These are phyloP conservation scores for Fraxinus americana DNA, from an alignment of 257 asterid species.

Conservation along the genomic window DNA sequence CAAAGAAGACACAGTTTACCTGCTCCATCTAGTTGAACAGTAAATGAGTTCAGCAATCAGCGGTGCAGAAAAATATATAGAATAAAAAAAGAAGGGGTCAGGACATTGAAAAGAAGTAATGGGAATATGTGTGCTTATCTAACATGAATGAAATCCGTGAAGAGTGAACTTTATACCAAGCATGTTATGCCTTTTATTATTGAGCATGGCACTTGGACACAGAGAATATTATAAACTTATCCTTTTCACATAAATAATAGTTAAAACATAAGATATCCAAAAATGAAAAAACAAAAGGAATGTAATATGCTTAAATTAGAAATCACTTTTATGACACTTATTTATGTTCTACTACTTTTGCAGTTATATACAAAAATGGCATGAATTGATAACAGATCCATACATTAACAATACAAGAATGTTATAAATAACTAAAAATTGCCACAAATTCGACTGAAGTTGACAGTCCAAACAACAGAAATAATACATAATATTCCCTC, in stretches of 20 bases:
- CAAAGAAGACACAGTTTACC: constrained; percentile 43
- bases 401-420: neutral
- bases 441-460: neutral
- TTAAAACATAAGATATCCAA: neutral
- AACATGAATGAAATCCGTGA: constrained; percentile 11
- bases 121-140: neutral
- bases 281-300: neutral
- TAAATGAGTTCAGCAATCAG: constrained; percentile 26
- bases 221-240: neutral
- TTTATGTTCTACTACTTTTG: neutral
- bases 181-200: neutral
- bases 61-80: neutral
- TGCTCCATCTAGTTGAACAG: constrained; percentile 67
- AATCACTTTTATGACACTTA: neutral
- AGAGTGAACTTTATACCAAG: neutral
- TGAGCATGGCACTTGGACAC: neutral
- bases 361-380: neutral
- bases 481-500: neutral
- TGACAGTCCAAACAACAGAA: neutral
- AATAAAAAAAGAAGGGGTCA: constrained; percentile 17
- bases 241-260: neutral
- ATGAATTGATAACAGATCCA: neutral
- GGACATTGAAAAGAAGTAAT: constrained; percentile 14
- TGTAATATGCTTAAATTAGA: neutral
- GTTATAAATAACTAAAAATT: neutral